Percentiles rank a stretch among this genome's conserved stretches.
These are phyloP conservation scores for Prunus campanulata DNA, from an alignment of 306 rosid species.

Conservation along the genomic window DNA sequence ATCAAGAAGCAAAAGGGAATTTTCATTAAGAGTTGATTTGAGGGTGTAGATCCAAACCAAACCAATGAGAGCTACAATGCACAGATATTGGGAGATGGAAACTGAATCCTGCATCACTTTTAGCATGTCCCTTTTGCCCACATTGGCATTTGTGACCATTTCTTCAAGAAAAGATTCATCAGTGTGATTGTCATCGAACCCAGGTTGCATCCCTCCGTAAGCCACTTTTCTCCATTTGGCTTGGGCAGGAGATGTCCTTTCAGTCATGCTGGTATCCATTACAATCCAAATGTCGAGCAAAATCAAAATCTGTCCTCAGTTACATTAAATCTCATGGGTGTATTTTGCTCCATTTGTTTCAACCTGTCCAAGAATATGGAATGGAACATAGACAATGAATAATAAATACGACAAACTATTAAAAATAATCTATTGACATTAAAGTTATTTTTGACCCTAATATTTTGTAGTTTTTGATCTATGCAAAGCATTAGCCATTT, in stretches of 20 bases:
- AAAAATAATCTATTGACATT: not conserved
- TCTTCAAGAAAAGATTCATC: slow-evolving; percentile 88
- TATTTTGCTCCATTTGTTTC: not conserved
- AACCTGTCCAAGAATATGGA: slow-evolving; percentile 2
- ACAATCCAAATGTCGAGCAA: not conserved
- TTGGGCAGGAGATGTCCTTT: slow-evolving; percentile 31
- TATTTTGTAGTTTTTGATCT: not conserved
- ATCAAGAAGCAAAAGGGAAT: slow-evolving; percentile 63
- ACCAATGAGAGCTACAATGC: slow-evolving; percentile 77
- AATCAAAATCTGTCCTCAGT: not conserved
- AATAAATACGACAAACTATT: not conserved
- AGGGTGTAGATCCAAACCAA: slow-evolving; percentile 88
- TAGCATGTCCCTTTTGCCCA: slow-evolving; percentile 72
- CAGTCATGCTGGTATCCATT: slow-evolving; percentile 37
- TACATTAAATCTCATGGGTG: not conserved
- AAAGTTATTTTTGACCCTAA: not conserved
- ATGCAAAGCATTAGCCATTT: not conserved
- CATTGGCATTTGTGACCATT: slow-evolving; percentile 90
- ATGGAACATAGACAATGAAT: not conserved
- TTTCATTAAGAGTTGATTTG: slow-evolving; percentile 65
- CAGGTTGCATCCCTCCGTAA: slow-evolving; percentile 95
- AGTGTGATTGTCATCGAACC: slow-evolving; percentile 78
- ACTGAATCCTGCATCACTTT: slow-evolving; percentile 84
- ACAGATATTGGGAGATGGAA: slow-evolving; percentile 84
- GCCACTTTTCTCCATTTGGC: slow-evolving; percentile 87